phyloP scores from a whole-genome alignment of 306 rosid species.

The apple (Malus domestica) region ASM211411v1 NC_041789.1:18703001-18703500 shows the following conservation, averaged over 20 bases:
- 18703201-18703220: constrained; percentile 94
- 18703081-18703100: constrained; percentile 81
- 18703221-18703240: constrained; percentile 88
- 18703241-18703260: constrained; percentile 81
- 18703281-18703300: constrained; percentile 14
- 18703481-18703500: background rate
- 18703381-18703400: constrained; percentile 99
- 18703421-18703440: constrained; percentile 68
- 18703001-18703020: background rate
- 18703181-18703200: constrained; percentile 98
- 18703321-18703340: constrained; percentile 87
- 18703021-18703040: constrained; percentile 3
- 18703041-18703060: constrained; percentile 23
- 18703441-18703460: background rate
- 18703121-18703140: constrained; percentile 99
- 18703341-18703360: constrained; percentile 93
- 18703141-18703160: constrained; percentile 97
- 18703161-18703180: constrained; percentile 98
- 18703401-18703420: constrained; percentile 81
- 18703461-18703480: background rate
- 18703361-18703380: constrained; percentile 97
- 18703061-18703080: constrained; percentile 82
- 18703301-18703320: constrained; percentile 14
- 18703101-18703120: constrained; percentile 94
- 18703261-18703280: constrained; percentile 10